phyloP scores from a whole-genome alignment of 1,284 basidiomycete genomes.

The Fistulinella staudtii region DNA sequence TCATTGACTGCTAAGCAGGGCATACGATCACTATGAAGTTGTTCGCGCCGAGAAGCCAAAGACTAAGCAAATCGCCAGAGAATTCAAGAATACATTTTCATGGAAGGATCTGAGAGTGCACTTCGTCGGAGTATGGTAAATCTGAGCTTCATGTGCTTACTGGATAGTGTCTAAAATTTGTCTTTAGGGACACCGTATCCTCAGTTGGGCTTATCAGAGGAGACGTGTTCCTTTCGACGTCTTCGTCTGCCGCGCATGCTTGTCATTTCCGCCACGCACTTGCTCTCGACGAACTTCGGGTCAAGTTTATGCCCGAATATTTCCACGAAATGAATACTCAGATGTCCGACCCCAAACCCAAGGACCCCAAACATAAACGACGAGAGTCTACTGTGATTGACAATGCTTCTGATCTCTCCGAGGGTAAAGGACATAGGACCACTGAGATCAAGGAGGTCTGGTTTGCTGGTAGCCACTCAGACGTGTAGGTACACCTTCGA shows the following conservation, averaged over 20 bases:
- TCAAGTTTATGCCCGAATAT: slow-evolving; percentile 37
- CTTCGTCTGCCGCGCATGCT: slow-evolving; percentile 17
- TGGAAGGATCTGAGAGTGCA: slow-evolving; percentile 22
- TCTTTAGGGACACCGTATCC: slow-evolving; percentile 23
- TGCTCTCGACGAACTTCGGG: slow-evolving; percentile 34
- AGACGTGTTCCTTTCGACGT: slow-evolving; percentile 21
- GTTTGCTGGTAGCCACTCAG: slow-evolving; percentile 29
- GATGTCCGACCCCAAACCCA: background rate
- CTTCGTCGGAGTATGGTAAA: slow-evolving; percentile 34
- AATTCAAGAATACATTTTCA: slow-evolving; percentile 21
- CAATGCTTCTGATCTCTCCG: background rate
- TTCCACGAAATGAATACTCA: slow-evolving; percentile 16
- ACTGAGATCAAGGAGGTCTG: slow-evolving; percentile 25
- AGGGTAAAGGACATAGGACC: background rate
- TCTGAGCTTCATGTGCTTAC: background rate
- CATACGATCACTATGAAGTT: slow-evolving; percentile 22
- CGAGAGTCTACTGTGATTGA: background rate
- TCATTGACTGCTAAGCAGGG: background rate
- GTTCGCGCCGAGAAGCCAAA: slow-evolving; percentile 7
- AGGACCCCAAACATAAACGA: background rate
- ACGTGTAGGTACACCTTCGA: slow-evolving; percentile 21
- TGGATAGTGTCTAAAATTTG: background rate
- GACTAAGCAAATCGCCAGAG: slow-evolving; percentile 13
- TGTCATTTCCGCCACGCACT: slow-evolving; percentile 25
- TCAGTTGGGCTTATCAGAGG: slow-evolving; percentile 29